Conservation (phyloP, 2,329 filamentous ascomycete species). For the Penicillium sp. region DNA sequence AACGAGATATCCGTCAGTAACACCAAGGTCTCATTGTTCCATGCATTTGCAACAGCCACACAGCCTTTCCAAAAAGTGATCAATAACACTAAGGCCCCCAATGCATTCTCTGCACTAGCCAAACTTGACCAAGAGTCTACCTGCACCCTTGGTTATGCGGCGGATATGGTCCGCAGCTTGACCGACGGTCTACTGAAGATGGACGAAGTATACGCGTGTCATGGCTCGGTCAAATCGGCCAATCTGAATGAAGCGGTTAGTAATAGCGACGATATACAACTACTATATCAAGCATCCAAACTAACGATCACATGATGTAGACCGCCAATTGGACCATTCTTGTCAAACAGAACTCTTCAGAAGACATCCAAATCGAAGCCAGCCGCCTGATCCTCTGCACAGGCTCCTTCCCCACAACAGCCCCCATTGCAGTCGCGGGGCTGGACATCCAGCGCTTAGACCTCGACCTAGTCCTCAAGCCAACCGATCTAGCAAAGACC, state of each 20-base stretch:
- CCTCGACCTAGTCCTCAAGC: slow-evolving; percentile 58
- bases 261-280: not conserved
- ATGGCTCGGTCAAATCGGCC: slow-evolving; percentile 37
- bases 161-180: slow-evolving; percentile 53
- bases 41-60: slow-evolving; percentile 56
- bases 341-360: slow-evolving; percentile 29
- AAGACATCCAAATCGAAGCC: slow-evolving; percentile 37
- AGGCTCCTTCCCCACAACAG: slow-evolving; percentile 53
- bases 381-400: slow-evolving; percentile 58
- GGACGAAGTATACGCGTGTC: slow-evolving; percentile 36
- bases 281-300: not conserved
- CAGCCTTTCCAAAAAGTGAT: slow-evolving; percentile 55
- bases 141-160: slow-evolving; percentile 58
- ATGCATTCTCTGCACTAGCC: slow-evolving; percentile 56
- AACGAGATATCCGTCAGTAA: slow-evolving; percentile 44
- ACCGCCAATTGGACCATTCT: slow-evolving; percentile 35
- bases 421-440: slow-evolving; percentile 44
- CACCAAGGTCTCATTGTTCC: slow-evolving; percentile 61
- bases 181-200: slow-evolving; percentile 43
- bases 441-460: slow-evolving; percentile 47
- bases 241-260: slow-evolving; percentile 33
- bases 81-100: slow-evolving; percentile 49
- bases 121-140: slow-evolving; percentile 57
- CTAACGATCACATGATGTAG: slow-evolving; percentile 14
- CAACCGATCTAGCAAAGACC: slow-evolving; percentile 47